Percentiles rank a stretch among this genome's conserved stretches.
Evolutionary conservation across 495 filamentous ascomycete species (phyloP).

Genomic region (Aspergillus cristatus): DNA sequence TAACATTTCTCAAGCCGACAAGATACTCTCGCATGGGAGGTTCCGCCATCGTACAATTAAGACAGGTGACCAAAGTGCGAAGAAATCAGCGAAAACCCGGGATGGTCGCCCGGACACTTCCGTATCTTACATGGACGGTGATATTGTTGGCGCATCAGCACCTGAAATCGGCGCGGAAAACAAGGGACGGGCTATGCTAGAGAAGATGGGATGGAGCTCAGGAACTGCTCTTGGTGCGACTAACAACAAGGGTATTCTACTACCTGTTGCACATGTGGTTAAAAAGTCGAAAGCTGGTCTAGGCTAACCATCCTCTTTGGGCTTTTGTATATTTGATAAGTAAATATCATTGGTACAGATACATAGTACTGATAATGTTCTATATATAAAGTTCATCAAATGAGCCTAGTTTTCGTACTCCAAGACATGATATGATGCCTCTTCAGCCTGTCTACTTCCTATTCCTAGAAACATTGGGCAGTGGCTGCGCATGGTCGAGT

Average conservation of each 20-base stretch:
- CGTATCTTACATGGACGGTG: conserved; percentile 69
- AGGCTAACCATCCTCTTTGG: conserved; percentile 43
- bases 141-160: conserved; percentile 76
- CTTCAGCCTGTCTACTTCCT: conserved; percentile 29
- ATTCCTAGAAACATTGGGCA: conserved; percentile 13
- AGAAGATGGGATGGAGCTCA: conserved; percentile 94
- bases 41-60: conserved; percentile 26
- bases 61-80: conserved; percentile 19
- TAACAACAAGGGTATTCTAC: conserved; percentile 80
- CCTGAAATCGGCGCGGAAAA: conserved; percentile 80
- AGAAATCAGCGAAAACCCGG: conserved; percentile 21
- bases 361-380: conserved; percentile 3
- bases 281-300: conserved; percentile 80
- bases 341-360: too few species aligned
- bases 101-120: conserved; percentile 33
- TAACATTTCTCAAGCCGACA: conserved; percentile 28
- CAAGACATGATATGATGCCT: too few species aligned
- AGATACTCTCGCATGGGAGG: conserved; percentile 23
- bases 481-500: conserved; percentile 46
- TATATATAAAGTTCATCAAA: too few species aligned
- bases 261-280: conserved; percentile 79
- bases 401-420: too few species aligned
- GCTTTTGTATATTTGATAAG: too few species aligned
- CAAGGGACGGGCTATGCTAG: conserved; percentile 76
- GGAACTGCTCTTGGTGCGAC: conserved; percentile 77